These are phyloP conservation scores for Lodderomyces oxycetoniae DNA, from an alignment of 1,139 yeast genomes.

Conservation along the genomic window DNA sequence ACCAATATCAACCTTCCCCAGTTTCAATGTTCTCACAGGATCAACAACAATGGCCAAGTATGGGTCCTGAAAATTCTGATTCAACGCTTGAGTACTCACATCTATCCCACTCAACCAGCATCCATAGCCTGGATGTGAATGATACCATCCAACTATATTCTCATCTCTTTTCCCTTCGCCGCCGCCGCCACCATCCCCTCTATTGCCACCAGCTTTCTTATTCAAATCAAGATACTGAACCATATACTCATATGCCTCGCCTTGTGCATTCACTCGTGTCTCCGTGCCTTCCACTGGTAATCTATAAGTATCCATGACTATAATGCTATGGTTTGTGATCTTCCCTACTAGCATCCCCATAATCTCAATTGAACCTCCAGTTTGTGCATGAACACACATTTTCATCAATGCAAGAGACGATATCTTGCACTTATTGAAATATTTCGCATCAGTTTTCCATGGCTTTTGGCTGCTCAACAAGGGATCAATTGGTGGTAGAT, in stretches of 20 bases:
- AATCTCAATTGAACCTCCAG: constrained; percentile 87
- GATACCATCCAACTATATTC: constrained; percentile 90
- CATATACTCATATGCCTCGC: constrained; percentile 94
- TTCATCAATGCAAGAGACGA: constrained; percentile 74
- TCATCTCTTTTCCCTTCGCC: constrained; percentile 27
- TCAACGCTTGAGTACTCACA: constrained; percentile 79
- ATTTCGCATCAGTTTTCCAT: constrained; percentile 48
- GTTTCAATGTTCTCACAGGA: constrained; percentile 63
- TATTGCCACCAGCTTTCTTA: constrained; percentile 25
- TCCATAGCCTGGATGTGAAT: constrained; percentile 97
- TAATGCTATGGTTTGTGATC: constrained; percentile 51
- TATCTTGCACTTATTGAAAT: constrained; percentile 61
- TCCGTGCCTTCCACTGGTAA: constrained; percentile 96
- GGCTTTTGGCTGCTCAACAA: constrained; percentile 23
- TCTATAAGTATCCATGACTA: constrained; percentile 78
- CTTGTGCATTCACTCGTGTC: constrained; percentile 90
- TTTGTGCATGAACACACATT: constrained; percentile 77
- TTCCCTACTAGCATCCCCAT: constrained; percentile 95
- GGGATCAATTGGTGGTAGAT: constrained; percentile 13
- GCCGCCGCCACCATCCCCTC: constrained; percentile 19
- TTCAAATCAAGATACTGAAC: constrained; percentile 69
- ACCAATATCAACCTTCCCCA: constrained; percentile 77
- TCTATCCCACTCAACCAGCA: constrained; percentile 92
- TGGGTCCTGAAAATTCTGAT: constrained; percentile 88
- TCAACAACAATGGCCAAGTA: constrained; percentile 85